phyloP scores from a whole-genome alignment of 148 eudicot genomes.

The Drosera capensis region DNA sequence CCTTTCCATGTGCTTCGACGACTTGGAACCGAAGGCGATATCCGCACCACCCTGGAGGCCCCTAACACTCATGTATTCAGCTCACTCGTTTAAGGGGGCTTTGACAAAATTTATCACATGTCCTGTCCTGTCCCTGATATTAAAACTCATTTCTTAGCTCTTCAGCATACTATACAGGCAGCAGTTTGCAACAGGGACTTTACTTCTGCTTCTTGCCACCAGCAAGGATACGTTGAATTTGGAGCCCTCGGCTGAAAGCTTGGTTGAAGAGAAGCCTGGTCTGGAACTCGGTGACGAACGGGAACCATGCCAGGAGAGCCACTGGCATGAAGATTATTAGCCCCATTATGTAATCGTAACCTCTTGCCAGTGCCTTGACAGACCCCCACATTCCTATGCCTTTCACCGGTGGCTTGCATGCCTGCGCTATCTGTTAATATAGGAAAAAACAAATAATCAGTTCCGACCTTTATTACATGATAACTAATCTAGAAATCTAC shows the following conservation, averaged over 20 bases:
- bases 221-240: conserved; percentile 87
- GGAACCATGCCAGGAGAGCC: conserved; percentile 83
- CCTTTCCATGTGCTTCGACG: too few relatives aligned
- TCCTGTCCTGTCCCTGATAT: background rate
- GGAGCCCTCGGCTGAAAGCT: conserved; percentile 96
- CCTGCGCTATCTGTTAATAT: conserved; percentile 59
- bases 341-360: conserved; percentile 81
- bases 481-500: background rate
- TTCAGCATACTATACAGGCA: background rate
- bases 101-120: too few relatives aligned
- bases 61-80: too few relatives aligned
- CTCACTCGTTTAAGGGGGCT: too few relatives aligned
- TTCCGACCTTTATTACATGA: background rate
- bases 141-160: background rate
- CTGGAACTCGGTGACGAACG: conserved; percentile 91
- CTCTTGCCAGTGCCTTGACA: conserved; percentile 72
- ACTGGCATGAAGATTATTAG: conserved; percentile 63
- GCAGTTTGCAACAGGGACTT: background rate
- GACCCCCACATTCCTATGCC: conserved; percentile 75
- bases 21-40: too few relatives aligned
- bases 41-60: too few relatives aligned
- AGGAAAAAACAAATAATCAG: background rate
- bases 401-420: conserved; percentile 57
- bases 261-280: conserved; percentile 94
- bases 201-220: conserved; percentile 59